These are phyloP conservation scores for Lactuca sativa DNA, from an alignment of 129 eudicot species.

Conservation along the genomic window DNA sequence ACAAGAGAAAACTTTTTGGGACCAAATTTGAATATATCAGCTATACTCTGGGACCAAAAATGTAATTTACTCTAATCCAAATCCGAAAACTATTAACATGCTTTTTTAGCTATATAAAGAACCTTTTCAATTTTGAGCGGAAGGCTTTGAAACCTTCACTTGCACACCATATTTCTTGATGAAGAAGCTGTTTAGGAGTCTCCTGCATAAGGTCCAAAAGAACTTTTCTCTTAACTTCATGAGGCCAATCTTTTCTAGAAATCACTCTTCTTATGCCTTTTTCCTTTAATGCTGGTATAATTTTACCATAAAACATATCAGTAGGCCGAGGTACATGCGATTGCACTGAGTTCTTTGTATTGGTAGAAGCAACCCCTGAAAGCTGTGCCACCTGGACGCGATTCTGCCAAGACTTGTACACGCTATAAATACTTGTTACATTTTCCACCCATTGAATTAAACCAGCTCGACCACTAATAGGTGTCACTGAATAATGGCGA, in stretches of 20 bases:
- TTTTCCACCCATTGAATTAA: constrained; percentile 98
- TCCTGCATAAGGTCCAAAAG: constrained; percentile 95
- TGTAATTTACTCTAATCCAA: neutral
- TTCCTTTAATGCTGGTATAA: constrained; percentile 96
- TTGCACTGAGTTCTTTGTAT: constrained; percentile 51
- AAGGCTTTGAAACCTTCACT: constrained; percentile 98
- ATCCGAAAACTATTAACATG: no score
- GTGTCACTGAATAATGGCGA: constrained; percentile 94
- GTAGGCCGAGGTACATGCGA: constrained; percentile 89
- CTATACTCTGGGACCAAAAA: neutral
- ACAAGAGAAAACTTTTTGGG: neutral
- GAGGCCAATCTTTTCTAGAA: constrained; percentile 99
- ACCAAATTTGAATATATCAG: neutral
- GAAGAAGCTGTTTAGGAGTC: constrained; percentile 93
- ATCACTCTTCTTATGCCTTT: constrained; percentile 97
- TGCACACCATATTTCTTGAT: constrained; percentile 98
- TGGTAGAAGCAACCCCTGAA: constrained; percentile 55
- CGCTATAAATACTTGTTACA: constrained; percentile 84
- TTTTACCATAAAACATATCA: constrained; percentile 98
- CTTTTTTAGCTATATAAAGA: constrained; percentile 1
- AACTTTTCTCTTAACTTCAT: constrained; percentile 90
- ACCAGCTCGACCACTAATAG: constrained; percentile 98
- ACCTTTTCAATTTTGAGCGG: constrained; percentile 87
- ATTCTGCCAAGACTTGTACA: constrained; percentile 93
- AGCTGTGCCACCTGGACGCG: constrained; percentile 77